phyloP scores from a whole-genome alignment of 208 protist genomes.

The Leptomonas seymouri region DNA sequence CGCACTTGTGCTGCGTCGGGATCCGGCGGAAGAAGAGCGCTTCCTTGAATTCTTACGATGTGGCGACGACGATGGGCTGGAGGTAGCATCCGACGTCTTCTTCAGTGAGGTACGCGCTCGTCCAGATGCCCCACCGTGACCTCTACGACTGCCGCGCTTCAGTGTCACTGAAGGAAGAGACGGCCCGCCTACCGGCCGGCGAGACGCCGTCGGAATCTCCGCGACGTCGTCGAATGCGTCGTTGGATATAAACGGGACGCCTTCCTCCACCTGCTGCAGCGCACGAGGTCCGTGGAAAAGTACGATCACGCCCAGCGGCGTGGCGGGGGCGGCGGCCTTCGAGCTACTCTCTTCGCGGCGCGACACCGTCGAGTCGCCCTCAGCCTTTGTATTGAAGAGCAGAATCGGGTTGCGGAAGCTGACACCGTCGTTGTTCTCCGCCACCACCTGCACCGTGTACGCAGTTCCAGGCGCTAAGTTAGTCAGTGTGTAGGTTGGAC shows the following conservation, averaged over 20 bases:
- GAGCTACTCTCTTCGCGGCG: slow-evolving; percentile 31
- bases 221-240: slow-evolving; percentile 13
- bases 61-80: slow-evolving; percentile 7
- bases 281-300: slow-evolving; percentile 30
- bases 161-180: neutral
- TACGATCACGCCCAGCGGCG: slow-evolving; percentile 25
- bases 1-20: slow-evolving; percentile 12
- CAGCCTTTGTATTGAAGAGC: slow-evolving; percentile 70
- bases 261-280: slow-evolving; percentile 9
- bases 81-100: neutral
- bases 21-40: neutral
- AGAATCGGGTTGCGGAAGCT: slow-evolving; percentile 86
- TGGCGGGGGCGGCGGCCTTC: neutral
- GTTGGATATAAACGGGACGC: neutral
- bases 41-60: slow-evolving; percentile 12
- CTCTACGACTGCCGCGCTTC: slow-evolving; percentile 11
- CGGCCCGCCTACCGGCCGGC: neutral
- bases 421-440: slow-evolving; percentile 79
- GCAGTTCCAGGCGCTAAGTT: slow-evolving; percentile 71
- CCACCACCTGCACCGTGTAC: slow-evolving; percentile 86
- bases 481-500: slow-evolving; percentile 44
- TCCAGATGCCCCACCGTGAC: slow-evolving; percentile 2
- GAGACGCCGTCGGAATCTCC: slow-evolving; percentile 29
- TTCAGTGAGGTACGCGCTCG: slow-evolving; percentile 11
- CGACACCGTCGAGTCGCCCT: slow-evolving; percentile 56